Base-by-base conservation (phyloP, 345 rosid species). In the Sonneratia alba region DNA sequence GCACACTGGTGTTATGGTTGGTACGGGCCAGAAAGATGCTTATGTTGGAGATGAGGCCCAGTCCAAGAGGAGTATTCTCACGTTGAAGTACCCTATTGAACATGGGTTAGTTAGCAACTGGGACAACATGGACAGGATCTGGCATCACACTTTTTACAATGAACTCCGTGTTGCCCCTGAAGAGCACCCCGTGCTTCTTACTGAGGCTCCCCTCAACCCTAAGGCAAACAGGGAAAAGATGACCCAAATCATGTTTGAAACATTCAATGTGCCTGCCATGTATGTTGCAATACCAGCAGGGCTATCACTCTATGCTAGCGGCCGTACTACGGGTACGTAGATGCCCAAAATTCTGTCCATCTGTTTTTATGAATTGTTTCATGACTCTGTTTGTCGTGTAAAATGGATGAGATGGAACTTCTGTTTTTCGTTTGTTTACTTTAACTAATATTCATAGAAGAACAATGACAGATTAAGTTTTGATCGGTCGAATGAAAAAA, bases 41-140 rank as follows among this genome's bases (percentile, higher is more conserved):
- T 70, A 70, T 36, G 72, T 70, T 70, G 72, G 72, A 6, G 72
- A 70, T 49, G 72, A 70, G 72, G 72, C 72, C 4, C 72, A 70
- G 21, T 70, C 72, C 72, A 70, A 70, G 61, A 45, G 72, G 24
- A 62, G 63, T 70, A 48, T 70, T 42, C 51, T 70, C n/a, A 70
- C 72, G 32, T 27, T 70, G 72, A 70, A 70, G n/a, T 70, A 70
- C 72, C 72, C 72, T 9, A 70, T 70, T 12, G 72, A 70, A 51
- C 72, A 70, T 18, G 72, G 72, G 6, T 48, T 70, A 4, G 62
- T 70, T 37, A 70, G 72, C 59, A 70, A 70, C 19, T 70, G 72
- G 72, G 72, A 70, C 19, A 62, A 70, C 16, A 70, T 70, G 72
- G 72, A 70, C 62, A 70, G 49, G 72, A 70, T 70, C 37, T 70